phyloP scores from a whole-genome alignment of 176 grass and related monocot species.

The Tillandsia leiboldiana region DNA sequence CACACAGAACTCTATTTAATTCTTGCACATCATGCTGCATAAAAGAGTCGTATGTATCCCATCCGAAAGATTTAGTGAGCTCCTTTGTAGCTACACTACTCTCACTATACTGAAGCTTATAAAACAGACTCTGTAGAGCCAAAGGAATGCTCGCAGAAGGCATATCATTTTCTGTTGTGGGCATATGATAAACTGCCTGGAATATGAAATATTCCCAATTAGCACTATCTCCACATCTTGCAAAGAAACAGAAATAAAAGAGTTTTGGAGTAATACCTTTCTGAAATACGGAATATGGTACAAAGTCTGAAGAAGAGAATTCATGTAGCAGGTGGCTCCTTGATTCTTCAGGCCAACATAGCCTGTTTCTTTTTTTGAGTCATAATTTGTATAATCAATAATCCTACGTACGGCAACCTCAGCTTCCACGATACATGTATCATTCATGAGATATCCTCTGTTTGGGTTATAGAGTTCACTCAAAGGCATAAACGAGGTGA shows the following conservation, averaged over 20 bases:
- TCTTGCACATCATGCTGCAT: conserved; percentile 99
- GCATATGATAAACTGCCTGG: conserved; percentile 99
- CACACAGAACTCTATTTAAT: conserved; percentile 92
- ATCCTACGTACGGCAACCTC: conserved; percentile 86
- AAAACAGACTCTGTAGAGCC: conserved; percentile 92
- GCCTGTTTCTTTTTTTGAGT: conserved; percentile 98
- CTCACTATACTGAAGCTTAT: conserved; percentile 98
- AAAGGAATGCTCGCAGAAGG: conserved; percentile 92
- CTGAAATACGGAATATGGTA: conserved; percentile 99
- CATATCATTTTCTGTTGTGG: conserved; percentile 96
- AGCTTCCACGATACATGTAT: conserved; percentile 88
- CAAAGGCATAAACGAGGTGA: conserved; percentile 98
- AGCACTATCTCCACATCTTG: conserved; percentile 7
- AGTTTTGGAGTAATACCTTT: conserved; percentile 45
- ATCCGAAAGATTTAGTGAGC: conserved; percentile 93
- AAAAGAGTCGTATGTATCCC: conserved; percentile 96
- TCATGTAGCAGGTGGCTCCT: conserved; percentile 99
- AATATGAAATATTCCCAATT: conserved; percentile 23
- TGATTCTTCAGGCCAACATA: conserved; percentile 99
- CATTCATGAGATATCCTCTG: conserved; percentile 97
- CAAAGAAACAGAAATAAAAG: conserved; percentile 2
- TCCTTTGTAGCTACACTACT: conserved; percentile 95
- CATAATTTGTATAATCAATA: conserved; percentile 95
- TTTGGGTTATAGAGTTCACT: conserved; percentile 81
- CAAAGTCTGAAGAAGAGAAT: conserved; percentile 95